Percentiles rank a stretch among this genome's conserved stretches.
Conservation (phyloP, 2,329 filamentous ascomycete genomes). For the Ophiognomonia clavigignenti-juglandacearum region DNA sequence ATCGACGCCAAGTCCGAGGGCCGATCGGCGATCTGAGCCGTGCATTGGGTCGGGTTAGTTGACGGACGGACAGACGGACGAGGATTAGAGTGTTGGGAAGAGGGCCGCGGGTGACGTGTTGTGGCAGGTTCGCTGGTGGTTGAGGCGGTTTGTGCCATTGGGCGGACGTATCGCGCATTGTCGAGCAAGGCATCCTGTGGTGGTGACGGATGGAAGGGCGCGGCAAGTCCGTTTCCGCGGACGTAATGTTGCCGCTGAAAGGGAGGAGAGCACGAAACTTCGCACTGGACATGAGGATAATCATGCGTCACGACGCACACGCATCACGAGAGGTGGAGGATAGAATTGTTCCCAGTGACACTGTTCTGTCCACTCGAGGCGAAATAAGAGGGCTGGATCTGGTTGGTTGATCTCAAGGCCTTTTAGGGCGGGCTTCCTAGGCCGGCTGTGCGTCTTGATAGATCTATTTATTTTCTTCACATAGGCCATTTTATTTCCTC, state of each 20-base stretch:
- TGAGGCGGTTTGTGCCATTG: background rate
- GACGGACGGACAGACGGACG: too few relatives aligned
- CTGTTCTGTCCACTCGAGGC: background rate
- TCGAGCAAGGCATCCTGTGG: background rate
- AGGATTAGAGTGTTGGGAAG: too few relatives aligned
- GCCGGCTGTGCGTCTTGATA: background rate
- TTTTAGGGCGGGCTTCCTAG: background rate
- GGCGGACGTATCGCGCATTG: background rate
- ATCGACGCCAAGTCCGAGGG: conserved; percentile 72
- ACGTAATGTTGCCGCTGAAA: background rate
- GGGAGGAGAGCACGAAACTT: background rate
- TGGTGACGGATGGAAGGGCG: too few relatives aligned
- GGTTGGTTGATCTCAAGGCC: background rate
- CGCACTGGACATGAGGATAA: too few relatives aligned
- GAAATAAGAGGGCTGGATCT: background rate
- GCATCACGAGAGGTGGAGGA: background rate
- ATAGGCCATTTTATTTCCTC: background rate
- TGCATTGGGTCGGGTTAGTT: too few relatives aligned
- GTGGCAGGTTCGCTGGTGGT: background rate
- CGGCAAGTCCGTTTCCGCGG: too few relatives aligned
- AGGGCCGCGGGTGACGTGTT: too few relatives aligned
- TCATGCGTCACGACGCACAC: background rate
- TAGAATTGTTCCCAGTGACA: too few relatives aligned
- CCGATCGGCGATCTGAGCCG: conserved; percentile 43
- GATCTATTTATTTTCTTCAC: background rate